phyloP scores from a whole-genome alignment of 1,139 yeast genomes.

The Candida pseudoviswanathii region DNA sequence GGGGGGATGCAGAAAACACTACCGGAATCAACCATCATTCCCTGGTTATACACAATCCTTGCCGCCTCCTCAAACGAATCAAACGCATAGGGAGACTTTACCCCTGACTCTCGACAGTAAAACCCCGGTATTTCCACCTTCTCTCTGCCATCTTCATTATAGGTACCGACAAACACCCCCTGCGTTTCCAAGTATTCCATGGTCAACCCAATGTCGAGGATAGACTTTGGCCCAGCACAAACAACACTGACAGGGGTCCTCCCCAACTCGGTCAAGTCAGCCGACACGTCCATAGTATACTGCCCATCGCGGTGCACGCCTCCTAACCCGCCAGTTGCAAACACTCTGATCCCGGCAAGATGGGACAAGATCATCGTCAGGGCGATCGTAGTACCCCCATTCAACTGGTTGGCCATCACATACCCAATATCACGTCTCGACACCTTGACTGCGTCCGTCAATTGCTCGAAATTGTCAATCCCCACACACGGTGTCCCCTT shows the following conservation, averaged over 20 bases:
- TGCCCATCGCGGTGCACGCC: constrained; percentile 88
- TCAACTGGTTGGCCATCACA: constrained; percentile 60
- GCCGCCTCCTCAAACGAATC: constrained; percentile 61
- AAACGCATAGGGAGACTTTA: constrained; percentile 68
- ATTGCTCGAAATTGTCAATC: constrained; percentile 47
- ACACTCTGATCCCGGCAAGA: constrained; percentile 75
- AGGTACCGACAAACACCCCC: constrained; percentile 64
- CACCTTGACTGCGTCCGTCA: constrained; percentile 62
- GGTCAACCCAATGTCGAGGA: constrained; percentile 77
- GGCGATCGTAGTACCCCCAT: constrained; percentile 91
- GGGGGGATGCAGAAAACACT: constrained; percentile 83
- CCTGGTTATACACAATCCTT: constrained; percentile 52
- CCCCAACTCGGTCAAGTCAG: constrained; percentile 84
- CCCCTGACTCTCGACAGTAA: constrained; percentile 76
- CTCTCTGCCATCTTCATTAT: constrained; percentile 39
- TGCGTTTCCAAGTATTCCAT: constrained; percentile 88
- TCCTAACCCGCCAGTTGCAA: constrained; percentile 93
- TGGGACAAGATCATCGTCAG: constrained; percentile 84
- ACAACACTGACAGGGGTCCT: constrained; percentile 85
- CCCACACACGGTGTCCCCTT: constrained; percentile 77
- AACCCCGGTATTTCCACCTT: constrained; percentile 72
- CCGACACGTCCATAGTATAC: constrained; percentile 76
- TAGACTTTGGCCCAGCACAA: constrained; percentile 90
- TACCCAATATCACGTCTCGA: constrained; percentile 82
- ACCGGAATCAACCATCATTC: constrained; percentile 63